These are phyloP conservation scores for Pilaira anomala DNA, from an alignment of 192 early-diverging fungal species.

Conservation along the genomic window DNA sequence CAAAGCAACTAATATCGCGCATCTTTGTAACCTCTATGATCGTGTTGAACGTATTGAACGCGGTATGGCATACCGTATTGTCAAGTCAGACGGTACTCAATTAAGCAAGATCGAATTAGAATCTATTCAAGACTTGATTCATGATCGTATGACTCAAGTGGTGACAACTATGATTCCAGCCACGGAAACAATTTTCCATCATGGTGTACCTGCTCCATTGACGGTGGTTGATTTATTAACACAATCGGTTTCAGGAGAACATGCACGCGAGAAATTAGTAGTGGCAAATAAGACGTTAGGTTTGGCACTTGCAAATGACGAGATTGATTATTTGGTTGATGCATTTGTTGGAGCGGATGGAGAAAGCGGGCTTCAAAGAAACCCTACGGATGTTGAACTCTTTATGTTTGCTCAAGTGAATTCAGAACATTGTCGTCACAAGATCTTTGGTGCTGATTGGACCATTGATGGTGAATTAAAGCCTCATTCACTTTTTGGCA, in stretches of 20 bases:
- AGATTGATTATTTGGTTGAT: slow-evolving; percentile 91
- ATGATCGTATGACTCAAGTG: slow-evolving; percentile 96
- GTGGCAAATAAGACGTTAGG: slow-evolving; percentile 88
- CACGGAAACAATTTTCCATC: slow-evolving; percentile 66
- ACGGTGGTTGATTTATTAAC: slow-evolving; percentile 46
- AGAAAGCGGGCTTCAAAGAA: slow-evolving; percentile 57
- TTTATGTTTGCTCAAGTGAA: slow-evolving; percentile 99
- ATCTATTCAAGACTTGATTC: slow-evolving; percentile 51
- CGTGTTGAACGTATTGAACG: slow-evolving; percentile 86
- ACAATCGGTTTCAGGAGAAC: slow-evolving; percentile 32
- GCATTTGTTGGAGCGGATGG: slow-evolving; percentile 66
- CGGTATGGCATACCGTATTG: slow-evolving; percentile 71
- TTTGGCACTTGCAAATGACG: slow-evolving; percentile 92
- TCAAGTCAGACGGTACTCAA: slow-evolving; percentile 35
- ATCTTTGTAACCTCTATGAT: slow-evolving; percentile 77
- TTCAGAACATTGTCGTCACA: slow-evolving; percentile 99
- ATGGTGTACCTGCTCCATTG: slow-evolving; percentile 62
- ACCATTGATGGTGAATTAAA: slow-evolving; percentile 85
- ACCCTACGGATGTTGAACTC: slow-evolving; percentile 98
- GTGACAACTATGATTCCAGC: slow-evolving; percentile 64
- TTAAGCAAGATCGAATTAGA: slow-evolving; percentile 47
- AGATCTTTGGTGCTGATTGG: slow-evolving; percentile 99
- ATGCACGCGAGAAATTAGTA: slow-evolving; percentile 61
- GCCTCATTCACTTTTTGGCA: slow-evolving; percentile 86
- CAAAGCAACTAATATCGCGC: slow-evolving; percentile 98